Conservation (phyloP, 208 protist genomes). For the Vickermania spadyakhi region DNA sequence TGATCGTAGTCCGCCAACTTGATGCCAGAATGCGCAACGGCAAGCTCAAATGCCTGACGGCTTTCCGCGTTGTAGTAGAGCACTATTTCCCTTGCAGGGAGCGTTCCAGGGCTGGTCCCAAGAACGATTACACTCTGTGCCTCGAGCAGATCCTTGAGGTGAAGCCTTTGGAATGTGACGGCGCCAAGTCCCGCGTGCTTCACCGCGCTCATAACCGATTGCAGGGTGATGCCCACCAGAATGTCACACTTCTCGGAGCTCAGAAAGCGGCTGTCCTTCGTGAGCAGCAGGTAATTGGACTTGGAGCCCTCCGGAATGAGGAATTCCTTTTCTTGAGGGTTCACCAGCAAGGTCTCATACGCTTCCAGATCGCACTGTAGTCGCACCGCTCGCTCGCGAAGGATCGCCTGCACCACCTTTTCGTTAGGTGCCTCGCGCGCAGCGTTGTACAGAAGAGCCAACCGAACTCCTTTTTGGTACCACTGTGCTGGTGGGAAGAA, state of each 20-base stretch:
- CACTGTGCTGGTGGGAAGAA: constrained; percentile 56
- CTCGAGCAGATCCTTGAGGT: constrained; percentile 37
- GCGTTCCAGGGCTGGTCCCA: constrained; percentile 57
- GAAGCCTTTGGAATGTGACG: constrained; percentile 39
- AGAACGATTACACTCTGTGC: constrained; percentile 51
- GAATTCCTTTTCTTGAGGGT: constrained; percentile 26
- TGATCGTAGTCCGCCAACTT: neutral
- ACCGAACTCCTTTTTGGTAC: constrained; percentile 42
- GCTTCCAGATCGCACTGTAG: constrained; percentile 16
- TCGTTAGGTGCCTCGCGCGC: constrained; percentile 48
- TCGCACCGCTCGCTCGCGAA: constrained; percentile 39
- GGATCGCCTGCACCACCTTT: constrained; percentile 48
- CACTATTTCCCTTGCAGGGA: constrained; percentile 52
- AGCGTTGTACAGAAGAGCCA: constrained; percentile 59
- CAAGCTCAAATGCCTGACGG: constrained; percentile 19
- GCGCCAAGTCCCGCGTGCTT: constrained; percentile 16
- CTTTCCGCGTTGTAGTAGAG: constrained; percentile 41
- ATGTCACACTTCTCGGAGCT: constrained; percentile 66
- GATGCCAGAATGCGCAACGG: constrained; percentile 9
- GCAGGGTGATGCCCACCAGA: constrained; percentile 64
- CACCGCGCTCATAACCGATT: constrained; percentile 21
- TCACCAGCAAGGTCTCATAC: constrained; percentile 66
- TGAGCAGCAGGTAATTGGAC: constrained; percentile 71
- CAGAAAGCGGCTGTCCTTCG: constrained; percentile 21
- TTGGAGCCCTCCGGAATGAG: constrained; percentile 75